Evolutionary conservation across 2,329 filamentous ascomycete species (phyloP), one percentile per base, ranked within the genome.

Genomic region (Fusarium veterinarium): DNA sequence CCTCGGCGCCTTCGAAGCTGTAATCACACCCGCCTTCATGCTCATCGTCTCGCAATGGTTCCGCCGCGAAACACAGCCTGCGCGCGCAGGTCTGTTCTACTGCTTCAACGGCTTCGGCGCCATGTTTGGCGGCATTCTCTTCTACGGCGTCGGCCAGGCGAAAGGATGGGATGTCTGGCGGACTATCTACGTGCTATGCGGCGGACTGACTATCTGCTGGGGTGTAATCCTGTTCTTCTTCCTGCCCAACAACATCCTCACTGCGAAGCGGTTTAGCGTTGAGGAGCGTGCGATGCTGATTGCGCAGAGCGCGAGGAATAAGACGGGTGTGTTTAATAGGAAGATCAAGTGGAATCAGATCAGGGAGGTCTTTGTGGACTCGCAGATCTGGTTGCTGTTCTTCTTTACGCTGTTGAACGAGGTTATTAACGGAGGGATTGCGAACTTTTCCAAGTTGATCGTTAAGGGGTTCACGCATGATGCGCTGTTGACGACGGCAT

Each of bases 341-440:
- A 81, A 79, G n/a, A 86, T 88, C 77, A 87, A 87, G 69, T 80
- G 78, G 72, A 78, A 81, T 33, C 87, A 88, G 72, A 84, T 88
- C 60, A 80, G 81, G 12, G 86, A 88, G 73, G 85, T 86, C 0
- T 65, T 86, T 5, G 66, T 83, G 8, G 88, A 89, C 66, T 59
- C 85, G 23, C 88, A 88, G 72, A 72, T 88, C 35, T 89, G 86
- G 80, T 79, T 90, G 3, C 79, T 89, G 16, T 83, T 84, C 33
- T 80, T 89, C 45, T 89, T 87, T 79, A 88, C 87, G 82, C 74
- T 89, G 1, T 77, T 88, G 23, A 89, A 89, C 62, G 87, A 89
- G 71, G 79, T 82, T 4, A 84, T 89, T 69, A 89, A 84, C 53
- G 86, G 86, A 6, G 88, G 87, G 0, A 88, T 88, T 13, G 84